Evolutionary conservation across 768 basidiomycete species (phyloP).

Genomic region (Harrya chromipes): DNA sequence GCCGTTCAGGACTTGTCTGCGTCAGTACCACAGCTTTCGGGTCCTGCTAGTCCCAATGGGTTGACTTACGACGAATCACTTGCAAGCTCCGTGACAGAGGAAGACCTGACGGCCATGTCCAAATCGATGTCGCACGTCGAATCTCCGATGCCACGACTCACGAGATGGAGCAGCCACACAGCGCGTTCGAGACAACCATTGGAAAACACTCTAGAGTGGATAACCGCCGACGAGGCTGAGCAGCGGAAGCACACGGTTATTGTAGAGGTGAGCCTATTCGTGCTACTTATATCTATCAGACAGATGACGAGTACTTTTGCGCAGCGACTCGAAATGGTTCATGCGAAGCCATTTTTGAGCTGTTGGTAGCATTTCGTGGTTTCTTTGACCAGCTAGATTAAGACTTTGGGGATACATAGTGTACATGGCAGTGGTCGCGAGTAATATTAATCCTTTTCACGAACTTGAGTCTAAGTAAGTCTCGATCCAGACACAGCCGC

Average conservation of each 20-base stretch:
- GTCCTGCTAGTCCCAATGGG: slow-evolving; percentile 52
- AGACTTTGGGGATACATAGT: slow-evolving; percentile 4
- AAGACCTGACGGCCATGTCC: slow-evolving; percentile 70
- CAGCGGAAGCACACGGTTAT: slow-evolving; percentile 58
- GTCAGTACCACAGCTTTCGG: slow-evolving; percentile 45
- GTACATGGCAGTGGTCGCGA: background rate
- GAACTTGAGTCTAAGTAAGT: too few relatives aligned
- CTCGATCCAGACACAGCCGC: too few relatives aligned
- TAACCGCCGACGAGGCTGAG: slow-evolving; percentile 37
- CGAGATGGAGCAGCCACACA: slow-evolving; percentile 35
- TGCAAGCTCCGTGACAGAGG: slow-evolving; percentile 59
- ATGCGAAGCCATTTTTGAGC: slow-evolving; percentile 64
- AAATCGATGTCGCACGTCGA: slow-evolving; percentile 75
- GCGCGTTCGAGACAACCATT: slow-evolving; percentile 27
- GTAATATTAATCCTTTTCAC: background rate
- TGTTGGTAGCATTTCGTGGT: slow-evolving; percentile 50
- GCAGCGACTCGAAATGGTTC: slow-evolving; percentile 73
- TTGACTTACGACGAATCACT: slow-evolving; percentile 55
- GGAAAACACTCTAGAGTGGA: slow-evolving; percentile 43
- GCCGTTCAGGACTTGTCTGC: slow-evolving; percentile 21
- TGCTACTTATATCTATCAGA: background rate
- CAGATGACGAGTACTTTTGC: slow-evolving; percentile 1
- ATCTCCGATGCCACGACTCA: slow-evolving; percentile 37
- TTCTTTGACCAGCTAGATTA: background rate
- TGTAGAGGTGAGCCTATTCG: slow-evolving; percentile 54